A percentile compares a stretch with the other conserved stretches of the same genome.
Conservation (phyloP, 2,329 filamentous ascomycete species). For the Alternaria dauci region DNA sequence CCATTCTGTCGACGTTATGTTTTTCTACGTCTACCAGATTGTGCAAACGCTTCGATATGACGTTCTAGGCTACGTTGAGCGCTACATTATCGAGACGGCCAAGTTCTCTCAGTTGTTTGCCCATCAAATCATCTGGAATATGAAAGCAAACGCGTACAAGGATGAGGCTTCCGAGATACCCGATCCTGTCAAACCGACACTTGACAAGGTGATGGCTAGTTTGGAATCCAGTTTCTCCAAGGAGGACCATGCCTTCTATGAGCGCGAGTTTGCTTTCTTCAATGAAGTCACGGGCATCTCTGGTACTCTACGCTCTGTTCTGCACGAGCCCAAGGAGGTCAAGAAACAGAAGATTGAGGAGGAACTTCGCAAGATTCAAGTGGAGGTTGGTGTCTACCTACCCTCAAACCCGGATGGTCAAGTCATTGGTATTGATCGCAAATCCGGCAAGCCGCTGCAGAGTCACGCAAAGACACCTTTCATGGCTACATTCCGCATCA, state of each 20-base stretch:
- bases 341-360: constrained; percentile 99
- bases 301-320: constrained; percentile 91
- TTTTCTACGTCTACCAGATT: constrained; percentile 99
- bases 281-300: constrained; percentile 95
- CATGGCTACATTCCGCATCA: constrained; percentile 98
- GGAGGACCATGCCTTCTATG: constrained; percentile 85
- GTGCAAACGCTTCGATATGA: constrained; percentile 96
- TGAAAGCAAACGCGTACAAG: constrained; percentile 99
- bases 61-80: constrained; percentile 89
- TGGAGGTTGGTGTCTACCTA: constrained; percentile 96
- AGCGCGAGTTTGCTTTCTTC: constrained; percentile 97
- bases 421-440: constrained; percentile 96
- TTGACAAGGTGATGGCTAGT: constrained; percentile 87
- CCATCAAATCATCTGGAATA: constrained; percentile 99
- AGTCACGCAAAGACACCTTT: constrained; percentile 98
- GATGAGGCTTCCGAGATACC: constrained; percentile 93
- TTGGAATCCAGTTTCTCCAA: constrained; percentile 83
- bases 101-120: constrained; percentile 98
- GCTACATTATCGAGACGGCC: constrained; percentile 95
- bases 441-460: constrained; percentile 96
- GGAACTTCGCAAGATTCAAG: constrained; percentile 94
- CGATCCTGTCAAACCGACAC: constrained; percentile 89
- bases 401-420: constrained; percentile 97
- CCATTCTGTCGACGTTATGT: constrained; percentile 94
- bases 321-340: constrained; percentile 90